A percentile compares a stretch with the other conserved stretches of the same genome.
These are phyloP conservation scores for Alternaria infectoria DNA, from an alignment of 2,329 filamentous ascomycete genomes.

Conservation along the genomic window DNA sequence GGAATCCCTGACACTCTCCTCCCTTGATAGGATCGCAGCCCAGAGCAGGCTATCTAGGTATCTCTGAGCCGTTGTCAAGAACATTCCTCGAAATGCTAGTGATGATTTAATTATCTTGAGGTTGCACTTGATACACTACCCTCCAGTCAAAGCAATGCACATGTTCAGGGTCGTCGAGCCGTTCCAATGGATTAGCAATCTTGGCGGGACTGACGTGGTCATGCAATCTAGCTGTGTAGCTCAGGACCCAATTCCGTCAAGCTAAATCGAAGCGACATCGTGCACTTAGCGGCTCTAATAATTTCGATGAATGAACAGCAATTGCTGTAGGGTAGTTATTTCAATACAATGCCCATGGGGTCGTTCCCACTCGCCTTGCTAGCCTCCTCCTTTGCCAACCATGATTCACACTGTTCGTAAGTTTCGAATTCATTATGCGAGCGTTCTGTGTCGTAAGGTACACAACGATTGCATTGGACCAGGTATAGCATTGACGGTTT, in stretches of 20 bases:
- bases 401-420: not conserved
- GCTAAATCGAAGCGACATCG: not conserved
- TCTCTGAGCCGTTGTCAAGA: not conserved
- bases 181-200: not conserved
- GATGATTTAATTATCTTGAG: not conserved
- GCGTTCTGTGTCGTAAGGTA: not conserved
- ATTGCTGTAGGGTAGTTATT: not conserved
- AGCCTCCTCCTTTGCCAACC: not conserved
- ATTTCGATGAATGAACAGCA: not conserved
- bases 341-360: not conserved
- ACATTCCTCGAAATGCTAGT: not conserved
- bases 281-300: not conserved
- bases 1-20: not conserved
- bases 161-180: not conserved
- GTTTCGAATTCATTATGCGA: not conserved
- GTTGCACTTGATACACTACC: not conserved
- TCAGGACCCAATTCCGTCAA: not conserved
- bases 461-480: not conserved
- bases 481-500: not conserved
- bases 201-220: not conserved
- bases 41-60: not conserved
- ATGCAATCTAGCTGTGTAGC: not conserved
- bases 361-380: not conserved
- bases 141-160: not conserved
- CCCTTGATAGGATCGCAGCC: not conserved